These are phyloP conservation scores for Sextonia rubra DNA, from an alignment of 164 flowering plant species.

Conservation along the genomic window DNA sequence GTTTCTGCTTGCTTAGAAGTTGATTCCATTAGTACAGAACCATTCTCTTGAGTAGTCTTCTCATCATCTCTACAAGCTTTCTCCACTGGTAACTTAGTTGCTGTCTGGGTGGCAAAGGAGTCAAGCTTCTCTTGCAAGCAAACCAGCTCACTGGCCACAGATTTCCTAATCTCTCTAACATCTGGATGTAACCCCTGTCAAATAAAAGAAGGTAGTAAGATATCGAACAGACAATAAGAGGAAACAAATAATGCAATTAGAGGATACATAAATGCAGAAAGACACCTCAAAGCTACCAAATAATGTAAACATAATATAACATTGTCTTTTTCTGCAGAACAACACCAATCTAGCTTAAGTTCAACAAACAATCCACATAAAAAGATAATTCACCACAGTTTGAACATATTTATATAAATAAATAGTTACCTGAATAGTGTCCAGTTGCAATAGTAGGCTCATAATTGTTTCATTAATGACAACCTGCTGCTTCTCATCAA, in stretches of 20 bases:
- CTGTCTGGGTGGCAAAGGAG: conserved; percentile 11
- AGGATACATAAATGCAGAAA: background rate
- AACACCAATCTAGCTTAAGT: too few relatives aligned
- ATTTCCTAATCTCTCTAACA: conserved; percentile 57
- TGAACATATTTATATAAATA: background rate
- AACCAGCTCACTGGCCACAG: conserved; percentile 68
- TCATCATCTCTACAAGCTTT: background rate
- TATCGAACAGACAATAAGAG: background rate
- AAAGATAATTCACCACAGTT: too few relatives aligned
- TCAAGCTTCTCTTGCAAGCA: conserved; percentile 65
- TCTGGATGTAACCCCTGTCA: conserved; percentile 55
- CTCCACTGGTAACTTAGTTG: background rate
- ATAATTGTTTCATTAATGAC: conserved; percentile 60
- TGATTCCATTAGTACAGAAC: background rate
- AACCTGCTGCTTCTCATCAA: conserved; percentile 32
- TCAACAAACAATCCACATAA: too few relatives aligned
- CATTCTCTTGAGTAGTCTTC: background rate
- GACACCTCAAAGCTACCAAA: background rate
- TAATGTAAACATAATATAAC: too few relatives aligned
- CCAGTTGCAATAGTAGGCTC: conserved; percentile 59
- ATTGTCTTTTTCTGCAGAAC: too few relatives aligned
- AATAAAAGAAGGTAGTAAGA: background rate
- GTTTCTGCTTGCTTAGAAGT: background rate
- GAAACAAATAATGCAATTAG: background rate
- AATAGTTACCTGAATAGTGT: conserved; percentile 63